Evolutionary conservation across 2,329 filamentous ascomycete genomes (phyloP).

Genomic region (Colletotrichum cereale): DNA sequence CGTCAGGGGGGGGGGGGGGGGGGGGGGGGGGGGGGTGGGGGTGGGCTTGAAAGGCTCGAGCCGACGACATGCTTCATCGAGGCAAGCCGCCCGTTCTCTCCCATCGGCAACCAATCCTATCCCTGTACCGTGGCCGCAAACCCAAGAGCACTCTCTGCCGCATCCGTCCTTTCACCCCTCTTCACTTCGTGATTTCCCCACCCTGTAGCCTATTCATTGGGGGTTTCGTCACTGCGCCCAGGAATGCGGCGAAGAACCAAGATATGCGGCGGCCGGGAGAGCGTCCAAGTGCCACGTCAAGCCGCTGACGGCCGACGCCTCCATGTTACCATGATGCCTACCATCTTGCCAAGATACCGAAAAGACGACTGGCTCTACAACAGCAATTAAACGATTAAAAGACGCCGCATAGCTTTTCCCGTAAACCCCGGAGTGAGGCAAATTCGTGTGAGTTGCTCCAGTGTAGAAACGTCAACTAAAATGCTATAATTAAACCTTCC

Average conservation of each 20-base stretch:
- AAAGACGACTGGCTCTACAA: background rate
- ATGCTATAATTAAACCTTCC: background rate
- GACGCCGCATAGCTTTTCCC: background rate
- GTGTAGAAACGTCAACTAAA: background rate
- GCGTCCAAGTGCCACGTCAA: conserved; percentile 14
- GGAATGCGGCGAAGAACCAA: conserved; percentile 13
- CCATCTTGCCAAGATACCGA: background rate
- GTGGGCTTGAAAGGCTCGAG: background rate
- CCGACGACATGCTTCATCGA: conserved; percentile 14
- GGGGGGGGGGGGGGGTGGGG: background rate
- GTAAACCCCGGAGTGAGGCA: background rate
- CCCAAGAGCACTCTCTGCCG: too few relatives aligned
- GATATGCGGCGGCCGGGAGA: conserved; percentile 15
- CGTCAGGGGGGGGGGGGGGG: background rate
- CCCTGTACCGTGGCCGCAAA: background rate
- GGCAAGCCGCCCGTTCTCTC: conserved; percentile 2
- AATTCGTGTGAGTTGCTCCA: background rate
- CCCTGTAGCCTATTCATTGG: background rate
- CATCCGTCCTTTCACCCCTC: background rate
- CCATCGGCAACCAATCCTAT: conserved; percentile 8
- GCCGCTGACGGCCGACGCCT: background rate
- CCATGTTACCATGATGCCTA: background rate
- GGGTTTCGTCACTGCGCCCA: conserved; percentile 3
- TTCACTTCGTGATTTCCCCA: background rate
- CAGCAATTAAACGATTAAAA: background rate